A percentile compares a stretch with the other conserved stretches of the same genome.
phyloP scores from a whole-genome alignment of 371 early-diverging fungal genomes.

The Apophysomyces ossiformis region DNA sequence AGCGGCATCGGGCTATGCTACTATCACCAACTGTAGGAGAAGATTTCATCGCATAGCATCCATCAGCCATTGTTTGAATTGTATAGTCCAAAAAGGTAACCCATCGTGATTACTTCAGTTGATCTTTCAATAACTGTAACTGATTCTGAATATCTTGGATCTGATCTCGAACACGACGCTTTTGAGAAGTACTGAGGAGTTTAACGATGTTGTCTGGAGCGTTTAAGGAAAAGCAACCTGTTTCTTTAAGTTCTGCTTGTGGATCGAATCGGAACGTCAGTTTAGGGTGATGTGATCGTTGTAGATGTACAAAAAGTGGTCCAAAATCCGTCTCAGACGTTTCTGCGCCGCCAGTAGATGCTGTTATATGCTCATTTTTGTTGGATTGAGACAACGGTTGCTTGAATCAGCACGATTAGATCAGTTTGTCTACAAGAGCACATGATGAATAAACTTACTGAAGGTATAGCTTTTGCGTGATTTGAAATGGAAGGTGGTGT shows the following conservation, averaged over 20 bases:
- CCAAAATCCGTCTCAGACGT: conserved; percentile 16
- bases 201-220: conserved; percentile 19
- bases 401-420: no score
- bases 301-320: conserved; percentile 28
- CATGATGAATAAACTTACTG: background rate
- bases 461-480: background rate
- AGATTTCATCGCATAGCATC: no score
- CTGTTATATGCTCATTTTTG: background rate
- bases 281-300: conserved; percentile 27
- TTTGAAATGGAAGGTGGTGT: background rate
- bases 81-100: no score
- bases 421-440: no score
- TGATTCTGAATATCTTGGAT: conserved; percentile 31
- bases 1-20: no score
- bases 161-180: conserved; percentile 20
- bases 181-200: conserved; percentile 22
- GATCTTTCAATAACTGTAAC: conserved; percentile 17
- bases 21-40: no score
- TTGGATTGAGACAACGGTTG: background rate
- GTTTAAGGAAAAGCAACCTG: conserved; percentile 21
- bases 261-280: conserved; percentile 30
- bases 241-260: conserved; percentile 13
- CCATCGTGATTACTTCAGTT: background rate
- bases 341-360: background rate
- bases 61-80: no score